Base-by-base conservation (phyloP, 129 eudicot species). In the Flaveria ramosissima region DNA sequence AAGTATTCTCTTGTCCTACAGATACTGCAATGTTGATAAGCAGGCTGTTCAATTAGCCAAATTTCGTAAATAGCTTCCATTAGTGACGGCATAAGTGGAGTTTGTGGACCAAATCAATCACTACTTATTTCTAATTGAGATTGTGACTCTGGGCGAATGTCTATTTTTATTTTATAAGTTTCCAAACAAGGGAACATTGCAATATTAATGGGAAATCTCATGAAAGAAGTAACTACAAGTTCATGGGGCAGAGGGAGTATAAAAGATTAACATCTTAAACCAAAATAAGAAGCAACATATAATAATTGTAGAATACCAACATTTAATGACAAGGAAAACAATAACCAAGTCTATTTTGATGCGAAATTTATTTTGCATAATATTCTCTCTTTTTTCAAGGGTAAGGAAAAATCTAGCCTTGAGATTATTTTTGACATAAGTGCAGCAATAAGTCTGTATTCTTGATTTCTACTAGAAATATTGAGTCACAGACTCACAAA, bases 401-500 rank as follows among this genome's bases (percentile, higher is more conserved):
- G 10, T 17, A 46, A 75, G 16, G 71, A 45, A 45, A 43, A 15
- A 10, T 75, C 39, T 19, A 47, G 32, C 62, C 39, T 64, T 64
- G 59, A 45, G 16, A 17, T 74, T 24, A 60, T 43, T 60, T 74
- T 46, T 59, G 71, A 60, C 59, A 24, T 74, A 23, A 16, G 24
- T 24, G 59, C 48, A 74, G 26, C 46, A 36, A 36, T 36, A 36
- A 36, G 41, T 36, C 45, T 74, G 46, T 51, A 20, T 73, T 41
- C 24, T 59, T 72, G 36, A 55, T 21, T 53, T 72, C 77, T 55
- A 14, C 21, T 42, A 41, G 68, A 23, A 24, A 57, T 24, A 42
- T 72, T 15, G 67, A 76, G 73, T 65, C 42, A 65, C 15, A 70
- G 74, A 67, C 66, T 66, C 42, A 66, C 10, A 70, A 67, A 68